These are phyloP conservation scores for Nevesoporus exiguus DNA, from an alignment of 768 basidiomycete species.

Conservation along the genomic window DNA sequence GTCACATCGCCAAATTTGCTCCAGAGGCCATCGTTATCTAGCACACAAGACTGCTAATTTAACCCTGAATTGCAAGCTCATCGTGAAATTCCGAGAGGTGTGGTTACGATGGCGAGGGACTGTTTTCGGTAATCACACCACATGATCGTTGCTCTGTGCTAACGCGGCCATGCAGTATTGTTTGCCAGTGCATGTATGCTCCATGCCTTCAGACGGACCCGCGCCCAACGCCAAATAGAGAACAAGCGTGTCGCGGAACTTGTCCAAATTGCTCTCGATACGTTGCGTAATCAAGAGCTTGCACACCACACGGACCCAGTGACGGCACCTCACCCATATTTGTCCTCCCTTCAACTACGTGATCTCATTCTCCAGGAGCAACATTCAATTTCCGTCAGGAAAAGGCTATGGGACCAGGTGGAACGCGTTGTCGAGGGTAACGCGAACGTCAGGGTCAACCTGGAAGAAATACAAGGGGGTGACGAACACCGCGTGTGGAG, in stretches of 20 bases:
- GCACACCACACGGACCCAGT: slow-evolving; percentile 81
- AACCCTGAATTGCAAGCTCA: slow-evolving; percentile 61
- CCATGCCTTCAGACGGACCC: slow-evolving; percentile 26
- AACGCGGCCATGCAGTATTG: slow-evolving; percentile 28
- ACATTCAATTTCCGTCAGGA: slow-evolving; percentile 63
- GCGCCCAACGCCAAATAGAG: slow-evolving; percentile 54
- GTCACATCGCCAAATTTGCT: slow-evolving; percentile 19
- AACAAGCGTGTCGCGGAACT: slow-evolving; percentile 64
- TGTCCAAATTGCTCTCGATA: slow-evolving; percentile 76
- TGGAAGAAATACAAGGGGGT: slow-evolving; percentile 80
- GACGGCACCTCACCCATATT: slow-evolving; percentile 65
- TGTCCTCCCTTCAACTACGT: slow-evolving; percentile 84
- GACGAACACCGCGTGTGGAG: slow-evolving; percentile 90
- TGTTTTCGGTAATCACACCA: slow-evolving; percentile 50
- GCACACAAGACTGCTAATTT: slow-evolving; percentile 70
- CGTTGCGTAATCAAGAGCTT: slow-evolving; percentile 78
- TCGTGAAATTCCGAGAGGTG: slow-evolving; percentile 59
- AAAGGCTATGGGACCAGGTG: slow-evolving; percentile 76
- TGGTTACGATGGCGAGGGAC: slow-evolving; percentile 69
- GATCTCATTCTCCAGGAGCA: slow-evolving; percentile 82
- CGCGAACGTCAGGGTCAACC: slow-evolving; percentile 80
- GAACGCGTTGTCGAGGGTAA: slow-evolving; percentile 86
- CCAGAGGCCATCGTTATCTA: slow-evolving; percentile 69
- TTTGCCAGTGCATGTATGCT: slow-evolving; percentile 14
- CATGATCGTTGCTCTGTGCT: slow-evolving; percentile 11